These are phyloP conservation scores for Neurospora sp. DNA, from an alignment of 495 filamentous ascomycete species.

Conservation along the genomic window DNA sequence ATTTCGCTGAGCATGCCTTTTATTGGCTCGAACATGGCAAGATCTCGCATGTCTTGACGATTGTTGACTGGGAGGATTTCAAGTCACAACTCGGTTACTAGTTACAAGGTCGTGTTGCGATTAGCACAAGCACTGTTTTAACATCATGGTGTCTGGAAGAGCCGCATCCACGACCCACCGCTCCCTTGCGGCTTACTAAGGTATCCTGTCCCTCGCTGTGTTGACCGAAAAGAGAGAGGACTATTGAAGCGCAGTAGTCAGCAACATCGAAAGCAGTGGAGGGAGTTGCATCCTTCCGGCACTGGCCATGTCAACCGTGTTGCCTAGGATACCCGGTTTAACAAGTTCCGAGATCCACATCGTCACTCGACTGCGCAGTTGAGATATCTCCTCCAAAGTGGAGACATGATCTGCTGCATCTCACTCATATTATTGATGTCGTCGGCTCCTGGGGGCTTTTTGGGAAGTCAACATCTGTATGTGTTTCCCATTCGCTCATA, in stretches of 20 bases:
- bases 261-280: neutral
- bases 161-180: neutral
- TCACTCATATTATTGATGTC: neutral
- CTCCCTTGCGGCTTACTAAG: neutral
- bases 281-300: neutral
- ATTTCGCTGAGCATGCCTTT: slow-evolving; percentile 23
- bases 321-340: neutral
- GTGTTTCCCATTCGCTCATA: neutral
- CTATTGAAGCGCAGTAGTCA: neutral
- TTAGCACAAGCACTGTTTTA: neutral
- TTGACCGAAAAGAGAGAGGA: neutral
- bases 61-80: slow-evolving; percentile 25
- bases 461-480: neutral
- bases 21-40: slow-evolving; percentile 25
- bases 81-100: slow-evolving; percentile 10
- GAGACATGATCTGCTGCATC: neutral
- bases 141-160: neutral
- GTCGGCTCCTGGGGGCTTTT: neutral
- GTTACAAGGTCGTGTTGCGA: neutral
- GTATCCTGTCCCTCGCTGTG: neutral
- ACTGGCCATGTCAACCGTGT: neutral
- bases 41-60: slow-evolving; percentile 24
- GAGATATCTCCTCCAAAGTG: neutral
- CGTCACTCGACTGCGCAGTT: neutral
- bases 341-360: neutral